Conservation (phyloP, 2,329 filamentous ascomycete genomes). For the Pseudogymnoascus sp. region DNA sequence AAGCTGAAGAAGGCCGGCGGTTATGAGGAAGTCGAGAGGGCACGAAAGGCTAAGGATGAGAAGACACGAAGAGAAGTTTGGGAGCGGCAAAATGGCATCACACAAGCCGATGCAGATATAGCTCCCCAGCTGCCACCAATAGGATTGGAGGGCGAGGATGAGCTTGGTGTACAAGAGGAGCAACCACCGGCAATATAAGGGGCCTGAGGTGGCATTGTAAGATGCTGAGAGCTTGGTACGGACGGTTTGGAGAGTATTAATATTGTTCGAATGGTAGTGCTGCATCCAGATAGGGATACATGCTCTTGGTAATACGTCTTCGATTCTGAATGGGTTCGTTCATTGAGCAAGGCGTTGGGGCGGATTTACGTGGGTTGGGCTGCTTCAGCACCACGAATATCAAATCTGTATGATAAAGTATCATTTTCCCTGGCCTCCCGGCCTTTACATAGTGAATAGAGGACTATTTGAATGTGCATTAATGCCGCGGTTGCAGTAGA, state of each 20-base stretch:
- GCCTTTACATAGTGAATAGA: slow-evolving; percentile 7
- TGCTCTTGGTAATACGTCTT: background rate
- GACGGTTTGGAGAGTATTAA: background rate
- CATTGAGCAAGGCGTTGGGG: slow-evolving; percentile 3
- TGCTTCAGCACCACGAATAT: background rate
- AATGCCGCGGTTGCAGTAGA: background rate
- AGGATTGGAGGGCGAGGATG: slow-evolving; percentile 5
- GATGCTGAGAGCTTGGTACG: background rate
- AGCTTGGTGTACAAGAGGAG: background rate
- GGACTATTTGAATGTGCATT: background rate
- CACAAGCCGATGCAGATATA: slow-evolving; percentile 10
- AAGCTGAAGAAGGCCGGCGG: slow-evolving; percentile 95
- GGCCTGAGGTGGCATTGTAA: background rate
- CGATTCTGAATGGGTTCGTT: background rate
- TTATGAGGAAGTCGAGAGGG: slow-evolving; percentile 84
- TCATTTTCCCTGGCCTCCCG: background rate
- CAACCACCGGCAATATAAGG: background rate
- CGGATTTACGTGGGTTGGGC: slow-evolving; percentile 3
- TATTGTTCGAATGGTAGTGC: background rate
- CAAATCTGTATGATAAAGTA: slow-evolving; percentile 4
- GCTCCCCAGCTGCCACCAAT: background rate
- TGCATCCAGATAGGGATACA: background rate
- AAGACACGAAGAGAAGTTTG: slow-evolving; percentile 72
- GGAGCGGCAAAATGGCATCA: slow-evolving; percentile 53
- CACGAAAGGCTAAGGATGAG: slow-evolving; percentile 79